Evolutionary conservation across 305 asterid genomes (phyloP).

Genomic region (Fraxinus velutina): DNA sequence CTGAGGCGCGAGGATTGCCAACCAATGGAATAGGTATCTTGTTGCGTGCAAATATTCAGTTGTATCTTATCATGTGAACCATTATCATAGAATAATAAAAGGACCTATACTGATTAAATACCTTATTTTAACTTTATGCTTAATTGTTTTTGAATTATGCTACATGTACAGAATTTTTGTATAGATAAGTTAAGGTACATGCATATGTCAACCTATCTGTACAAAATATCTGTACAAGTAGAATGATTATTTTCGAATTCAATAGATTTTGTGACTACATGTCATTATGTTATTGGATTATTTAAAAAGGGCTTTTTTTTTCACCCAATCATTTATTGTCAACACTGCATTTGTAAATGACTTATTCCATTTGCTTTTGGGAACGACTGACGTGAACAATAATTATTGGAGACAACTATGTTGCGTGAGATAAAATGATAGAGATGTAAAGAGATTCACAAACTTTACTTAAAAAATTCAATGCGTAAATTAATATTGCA

Average conservation of each 20-base stretch:
- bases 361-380: not conserved
- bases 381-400: not conserved
- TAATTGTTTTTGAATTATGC: not conserved
- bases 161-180: not conserved
- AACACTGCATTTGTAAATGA: not conserved
- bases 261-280: not conserved
- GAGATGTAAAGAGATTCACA: not conserved
- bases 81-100: slow-evolving; percentile 18
- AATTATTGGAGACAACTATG: not conserved
- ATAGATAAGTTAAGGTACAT: not conserved
- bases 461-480: not conserved
- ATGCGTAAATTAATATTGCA: not conserved
- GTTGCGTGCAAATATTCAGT: slow-evolving; percentile 3
- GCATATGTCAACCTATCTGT: too few species aligned
- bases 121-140: not conserved
- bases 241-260: not conserved
- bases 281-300: not conserved
- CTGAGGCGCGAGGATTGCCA: not conserved
- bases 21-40: not conserved
- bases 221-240: too few species aligned
- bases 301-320: not conserved
- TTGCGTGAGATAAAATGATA: not conserved
- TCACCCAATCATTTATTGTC: not conserved
- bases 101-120: not conserved
- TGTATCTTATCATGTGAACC: not conserved